Evolutionary conservation across 2,329 filamentous ascomycete genomes (phyloP).

Genomic region (Aspergillus sergii): DNA sequence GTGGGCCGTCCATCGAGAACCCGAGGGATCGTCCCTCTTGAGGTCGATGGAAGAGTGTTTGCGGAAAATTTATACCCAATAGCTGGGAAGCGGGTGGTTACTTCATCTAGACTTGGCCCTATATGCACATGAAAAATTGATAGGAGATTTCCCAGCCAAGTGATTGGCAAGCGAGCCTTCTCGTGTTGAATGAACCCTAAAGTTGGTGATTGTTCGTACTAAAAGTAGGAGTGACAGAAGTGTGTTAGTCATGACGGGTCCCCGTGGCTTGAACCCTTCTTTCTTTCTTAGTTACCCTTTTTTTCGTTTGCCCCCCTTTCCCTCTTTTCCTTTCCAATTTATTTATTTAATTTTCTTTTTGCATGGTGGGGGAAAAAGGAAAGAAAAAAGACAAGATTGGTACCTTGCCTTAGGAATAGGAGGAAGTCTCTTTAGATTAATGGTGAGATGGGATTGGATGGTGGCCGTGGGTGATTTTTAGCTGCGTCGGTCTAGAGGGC

Average conservation of each 20-base stretch:
- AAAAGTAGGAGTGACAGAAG: background rate
- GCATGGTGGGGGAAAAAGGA: too few relatives aligned
- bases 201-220: background rate
- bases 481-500: background rate
- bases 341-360: too few relatives aligned
- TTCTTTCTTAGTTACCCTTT: background rate
- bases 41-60: background rate
- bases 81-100: background rate
- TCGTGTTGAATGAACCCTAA: background rate
- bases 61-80: background rate
- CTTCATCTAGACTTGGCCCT: background rate
- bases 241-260: background rate
- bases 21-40: background rate
- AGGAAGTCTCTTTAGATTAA: background rate
- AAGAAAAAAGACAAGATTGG: background rate
- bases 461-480: background rate
- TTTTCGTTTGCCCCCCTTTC: background rate
- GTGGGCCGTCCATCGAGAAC: conserved; percentile 5
- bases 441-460: background rate
- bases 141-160: background rate
- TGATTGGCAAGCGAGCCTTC: background rate
- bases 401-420: background rate
- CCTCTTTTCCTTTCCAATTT: too few relatives aligned
- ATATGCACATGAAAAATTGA: background rate
- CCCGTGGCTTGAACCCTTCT: background rate